These are phyloP conservation scores for Talaromyces borbonicus DNA, from an alignment of 495 filamentous ascomycete genomes.

Conservation along the genomic window DNA sequence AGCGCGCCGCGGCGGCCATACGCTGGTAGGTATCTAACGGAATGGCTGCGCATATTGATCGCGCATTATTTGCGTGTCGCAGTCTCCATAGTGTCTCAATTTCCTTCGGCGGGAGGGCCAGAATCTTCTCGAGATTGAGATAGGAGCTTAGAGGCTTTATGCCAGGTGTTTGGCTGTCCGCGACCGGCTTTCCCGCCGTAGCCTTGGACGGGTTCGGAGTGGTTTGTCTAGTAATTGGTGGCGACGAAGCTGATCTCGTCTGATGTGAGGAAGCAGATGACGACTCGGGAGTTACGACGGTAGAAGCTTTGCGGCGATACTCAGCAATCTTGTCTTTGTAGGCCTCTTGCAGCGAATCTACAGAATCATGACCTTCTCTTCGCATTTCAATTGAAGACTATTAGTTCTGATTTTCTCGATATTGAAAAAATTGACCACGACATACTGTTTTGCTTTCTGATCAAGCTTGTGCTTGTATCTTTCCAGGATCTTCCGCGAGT, in stretches of 20 bases:
- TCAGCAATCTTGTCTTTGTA: constrained; percentile 74
- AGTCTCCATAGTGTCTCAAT: constrained; percentile 85
- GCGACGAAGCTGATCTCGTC: constrained; percentile 13
- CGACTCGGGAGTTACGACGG: constrained; percentile 43
- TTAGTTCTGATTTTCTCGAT: background rate
- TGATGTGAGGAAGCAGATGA: constrained; percentile 13
- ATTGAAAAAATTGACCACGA: background rate
- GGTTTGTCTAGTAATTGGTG: too few species aligned
- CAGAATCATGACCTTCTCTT: constrained; percentile 62
- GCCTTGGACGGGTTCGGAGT: too few species aligned
- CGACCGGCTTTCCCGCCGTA: constrained; percentile 16
- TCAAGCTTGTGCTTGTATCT: constrained; percentile 84
- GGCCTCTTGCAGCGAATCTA: constrained; percentile 68
- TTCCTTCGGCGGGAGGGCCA: constrained; percentile 63
- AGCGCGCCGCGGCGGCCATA: constrained; percentile 57
- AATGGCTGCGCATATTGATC: constrained; percentile 73
- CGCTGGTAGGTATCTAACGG: constrained; percentile 57
- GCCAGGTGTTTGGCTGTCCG: constrained; percentile 31
- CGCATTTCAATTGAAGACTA: background rate
- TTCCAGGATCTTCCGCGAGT: constrained; percentile 56
- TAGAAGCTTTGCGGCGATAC: constrained; percentile 50
- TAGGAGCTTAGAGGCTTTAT: constrained; percentile 76
- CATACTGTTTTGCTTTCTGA: constrained; percentile 64
- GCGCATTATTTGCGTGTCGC: constrained; percentile 59
- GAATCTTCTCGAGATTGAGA: constrained; percentile 71